Conservation (phyloP, 2,329 filamentous ascomycete species). For the Pseudogymnoascus sp. region DNA sequence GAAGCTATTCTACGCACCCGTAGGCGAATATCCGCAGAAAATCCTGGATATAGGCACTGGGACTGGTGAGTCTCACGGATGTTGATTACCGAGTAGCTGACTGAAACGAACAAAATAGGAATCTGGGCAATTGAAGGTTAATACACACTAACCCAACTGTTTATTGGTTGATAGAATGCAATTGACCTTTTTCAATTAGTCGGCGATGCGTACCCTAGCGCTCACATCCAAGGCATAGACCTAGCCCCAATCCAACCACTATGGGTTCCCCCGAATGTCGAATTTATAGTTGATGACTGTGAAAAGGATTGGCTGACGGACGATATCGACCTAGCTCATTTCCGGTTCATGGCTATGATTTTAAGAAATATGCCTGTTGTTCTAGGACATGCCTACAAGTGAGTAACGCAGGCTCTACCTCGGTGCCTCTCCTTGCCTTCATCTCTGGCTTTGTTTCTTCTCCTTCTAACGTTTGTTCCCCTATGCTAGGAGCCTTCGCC, state of each 20-base stretch:
- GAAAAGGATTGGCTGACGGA: neutral
- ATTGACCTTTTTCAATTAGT: neutral
- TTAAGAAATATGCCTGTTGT: neutral
- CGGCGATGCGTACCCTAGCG: neutral
- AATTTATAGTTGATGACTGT: conserved; percentile 2
- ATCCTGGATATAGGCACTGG: conserved; percentile 11
- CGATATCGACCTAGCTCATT: neutral
- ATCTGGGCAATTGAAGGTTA: conserved; percentile 2
- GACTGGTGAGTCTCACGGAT: conserved; percentile 5
- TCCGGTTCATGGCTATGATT: neutral
- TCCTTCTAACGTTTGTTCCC: neutral
- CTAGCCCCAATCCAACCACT: neutral
- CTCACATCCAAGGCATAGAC: neutral
- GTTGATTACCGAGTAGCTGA: conserved; percentile 6
- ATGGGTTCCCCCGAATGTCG: conserved; percentile 6
- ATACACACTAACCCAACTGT: neutral
- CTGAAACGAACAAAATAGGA: neutral
- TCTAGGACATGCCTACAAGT: neutral
- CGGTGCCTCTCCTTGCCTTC: neutral
- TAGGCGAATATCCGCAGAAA: conserved; percentile 27
- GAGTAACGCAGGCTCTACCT: neutral
- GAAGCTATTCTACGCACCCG: conserved; percentile 35
- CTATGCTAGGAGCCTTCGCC: neutral
- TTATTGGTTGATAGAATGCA: neutral
- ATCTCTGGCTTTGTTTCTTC: neutral